phyloP scores from a whole-genome alignment of 768 basidiomycete species.

The Collybiopsis confluens region DNA sequence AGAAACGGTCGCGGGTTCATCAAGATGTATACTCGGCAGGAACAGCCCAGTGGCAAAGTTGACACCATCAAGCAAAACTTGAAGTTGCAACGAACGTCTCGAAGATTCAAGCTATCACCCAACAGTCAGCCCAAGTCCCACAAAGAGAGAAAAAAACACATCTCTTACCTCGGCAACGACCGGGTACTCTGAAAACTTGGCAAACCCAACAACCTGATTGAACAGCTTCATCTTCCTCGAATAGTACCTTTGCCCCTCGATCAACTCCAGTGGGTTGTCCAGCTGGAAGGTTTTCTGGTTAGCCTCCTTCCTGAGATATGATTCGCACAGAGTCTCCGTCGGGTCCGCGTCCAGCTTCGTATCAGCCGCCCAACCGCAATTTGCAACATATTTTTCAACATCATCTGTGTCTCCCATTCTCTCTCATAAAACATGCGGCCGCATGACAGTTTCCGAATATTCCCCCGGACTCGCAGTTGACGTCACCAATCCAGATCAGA shows the following conservation, averaged over 20 bases:
- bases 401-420: conserved; percentile 80
- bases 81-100: conserved; percentile 66
- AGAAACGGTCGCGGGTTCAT: conserved; percentile 66
- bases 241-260: conserved; percentile 76
- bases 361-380: conserved; percentile 92
- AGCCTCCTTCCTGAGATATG: conserved; percentile 77
- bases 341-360: conserved; percentile 73
- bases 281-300: conserved; percentile 57
- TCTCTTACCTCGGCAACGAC: conserved; percentile 92
- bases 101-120: conserved; percentile 42
- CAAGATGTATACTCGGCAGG: conserved; percentile 86
- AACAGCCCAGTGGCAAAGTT: conserved; percentile 84
- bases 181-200: conserved; percentile 95
- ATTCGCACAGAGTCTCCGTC: conserved; percentile 90
- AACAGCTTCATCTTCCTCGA: conserved; percentile 71
- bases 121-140: not conserved
- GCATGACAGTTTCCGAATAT: conserved; percentile 56
- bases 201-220: conserved; percentile 86
- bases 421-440: conserved; percentile 65
- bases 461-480: conserved; percentile 53
- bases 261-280: conserved; percentile 64
- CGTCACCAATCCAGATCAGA: conserved; percentile 86
- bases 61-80: conserved; percentile 89
- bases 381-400: conserved; percentile 83
- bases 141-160: too few relatives aligned